phyloP scores from a whole-genome alignment of 768 basidiomycete species.

The Mycena latifolia region DNA sequence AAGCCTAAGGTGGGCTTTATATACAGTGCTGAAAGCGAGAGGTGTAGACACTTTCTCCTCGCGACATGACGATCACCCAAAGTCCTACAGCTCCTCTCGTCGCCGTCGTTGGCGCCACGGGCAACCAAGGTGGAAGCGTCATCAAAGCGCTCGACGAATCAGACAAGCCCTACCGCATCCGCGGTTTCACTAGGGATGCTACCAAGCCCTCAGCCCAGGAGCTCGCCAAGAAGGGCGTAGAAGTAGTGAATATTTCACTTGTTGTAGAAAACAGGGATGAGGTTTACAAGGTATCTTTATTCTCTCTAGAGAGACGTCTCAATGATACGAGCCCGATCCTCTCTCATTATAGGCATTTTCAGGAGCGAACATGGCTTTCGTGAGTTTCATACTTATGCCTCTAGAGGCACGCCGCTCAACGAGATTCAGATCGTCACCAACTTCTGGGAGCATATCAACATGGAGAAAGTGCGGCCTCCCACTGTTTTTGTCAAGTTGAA shows the following conservation, averaged over 20 bases:
- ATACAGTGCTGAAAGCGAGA: too few relatives aligned
- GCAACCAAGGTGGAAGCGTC: constrained; percentile 26
- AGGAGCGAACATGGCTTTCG: constrained; percentile 21
- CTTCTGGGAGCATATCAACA: constrained; percentile 28
- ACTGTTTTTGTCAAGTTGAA: background rate
- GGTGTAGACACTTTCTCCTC: background rate
- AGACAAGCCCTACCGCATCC: constrained; percentile 24
- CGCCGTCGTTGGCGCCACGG: constrained; percentile 26
- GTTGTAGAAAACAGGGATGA: too few relatives aligned
- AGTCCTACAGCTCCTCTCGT: constrained; percentile 20
- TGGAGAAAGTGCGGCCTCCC: background rate
- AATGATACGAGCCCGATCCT: background rate
- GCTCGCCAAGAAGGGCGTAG: too few relatives aligned
- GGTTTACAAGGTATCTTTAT: too few relatives aligned
- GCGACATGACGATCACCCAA: constrained; percentile 24
- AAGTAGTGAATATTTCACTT: too few relatives aligned
- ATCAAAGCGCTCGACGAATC: constrained; percentile 20
- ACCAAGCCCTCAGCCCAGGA: too few relatives aligned
- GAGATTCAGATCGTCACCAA: constrained; percentile 18
- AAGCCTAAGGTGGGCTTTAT: too few relatives aligned
- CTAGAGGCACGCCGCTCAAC: background rate
- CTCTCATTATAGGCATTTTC: constrained; percentile 8
- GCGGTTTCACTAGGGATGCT: too few relatives aligned
- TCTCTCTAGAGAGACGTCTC: constrained; percentile 12
- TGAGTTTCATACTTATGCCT: constrained; percentile 3